Percentiles rank a stretch among this genome's conserved stretches.
These are phyloP conservation scores for Colletotrichum abscissum DNA, from an alignment of 2,329 filamentous ascomycete species.

Conservation along the genomic window DNA sequence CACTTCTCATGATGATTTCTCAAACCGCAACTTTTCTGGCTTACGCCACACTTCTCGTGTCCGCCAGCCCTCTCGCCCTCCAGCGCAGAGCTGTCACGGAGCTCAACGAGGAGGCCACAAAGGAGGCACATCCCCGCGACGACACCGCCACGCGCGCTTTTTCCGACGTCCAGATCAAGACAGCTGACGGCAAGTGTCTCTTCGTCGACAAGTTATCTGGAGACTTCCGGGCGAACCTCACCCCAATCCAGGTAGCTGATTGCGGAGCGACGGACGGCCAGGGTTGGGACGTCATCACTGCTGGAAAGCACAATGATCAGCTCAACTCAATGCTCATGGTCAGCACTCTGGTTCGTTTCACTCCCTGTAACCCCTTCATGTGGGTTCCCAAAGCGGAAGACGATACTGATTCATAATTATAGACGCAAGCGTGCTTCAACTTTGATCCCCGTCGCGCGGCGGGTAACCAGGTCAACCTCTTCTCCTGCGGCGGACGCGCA, in stretches of 20 bases:
- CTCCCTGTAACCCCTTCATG: too few species aligned
- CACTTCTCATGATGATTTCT: conserved; percentile 36
- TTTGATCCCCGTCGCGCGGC: conserved; percentile 63
- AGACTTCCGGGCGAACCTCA: conserved; percentile 60
- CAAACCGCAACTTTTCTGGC: conserved; percentile 41
- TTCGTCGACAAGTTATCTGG: conserved; percentile 59
- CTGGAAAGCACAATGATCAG: conserved; percentile 62
- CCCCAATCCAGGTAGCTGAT: conserved; percentile 56
- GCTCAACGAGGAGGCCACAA: conserved; percentile 55
- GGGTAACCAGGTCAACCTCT: conserved; percentile 65
- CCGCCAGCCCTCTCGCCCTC: conserved; percentile 41
- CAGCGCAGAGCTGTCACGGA: conserved; percentile 50
- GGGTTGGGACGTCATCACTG: conserved; percentile 60
- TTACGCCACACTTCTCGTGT: conserved; percentile 40
- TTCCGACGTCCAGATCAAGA: conserved; percentile 56
- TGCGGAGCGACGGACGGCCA: conserved; percentile 56
- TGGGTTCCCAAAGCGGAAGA: too few species aligned
- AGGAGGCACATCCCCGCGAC: conserved; percentile 58
- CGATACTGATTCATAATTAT: conserved; percentile 28
- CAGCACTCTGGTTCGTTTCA: conserved; percentile 57
- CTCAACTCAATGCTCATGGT: conserved; percentile 61
- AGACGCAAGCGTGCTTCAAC: conserved; percentile 68
- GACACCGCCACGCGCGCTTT: conserved; percentile 55
- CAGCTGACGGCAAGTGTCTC: conserved; percentile 56
- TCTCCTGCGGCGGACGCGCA: conserved; percentile 68